These are phyloP conservation scores for Fragosphaeria purpurea DNA, from an alignment of 2,329 filamentous ascomycete species.

Conservation along the genomic window DNA sequence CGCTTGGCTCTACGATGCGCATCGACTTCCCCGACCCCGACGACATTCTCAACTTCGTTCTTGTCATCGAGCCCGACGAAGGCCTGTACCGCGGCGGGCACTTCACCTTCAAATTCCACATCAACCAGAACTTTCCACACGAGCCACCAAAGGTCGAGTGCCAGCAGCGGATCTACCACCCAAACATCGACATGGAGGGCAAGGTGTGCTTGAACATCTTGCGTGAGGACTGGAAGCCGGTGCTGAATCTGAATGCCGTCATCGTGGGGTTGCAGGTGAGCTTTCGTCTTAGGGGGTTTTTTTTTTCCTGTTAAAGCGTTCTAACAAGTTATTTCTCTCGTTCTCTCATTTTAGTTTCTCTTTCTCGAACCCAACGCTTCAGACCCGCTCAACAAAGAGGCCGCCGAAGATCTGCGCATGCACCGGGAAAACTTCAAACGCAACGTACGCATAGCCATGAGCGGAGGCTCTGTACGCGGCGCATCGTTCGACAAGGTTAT, in stretches of 20 bases:
- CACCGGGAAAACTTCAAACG: constrained; percentile 85
- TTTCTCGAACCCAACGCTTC: constrained; percentile 97
- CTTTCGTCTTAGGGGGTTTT: neutral
- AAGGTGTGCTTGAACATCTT: constrained; percentile 98
- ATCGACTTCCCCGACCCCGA: constrained; percentile 73
- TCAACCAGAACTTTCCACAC: constrained; percentile 93
- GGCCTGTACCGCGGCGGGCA: constrained; percentile 76
- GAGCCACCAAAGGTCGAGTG: constrained; percentile 97
- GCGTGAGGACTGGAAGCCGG: constrained; percentile 97
- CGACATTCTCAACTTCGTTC: constrained; percentile 74
- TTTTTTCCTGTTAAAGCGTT: neutral
- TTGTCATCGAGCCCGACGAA: constrained; percentile 78
- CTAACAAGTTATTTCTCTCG: constrained; percentile 5
- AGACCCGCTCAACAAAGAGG: constrained; percentile 97
- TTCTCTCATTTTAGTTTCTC: constrained; percentile 54
- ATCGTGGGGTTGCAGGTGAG: constrained; percentile 83
- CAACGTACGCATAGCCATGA: constrained; percentile 79
- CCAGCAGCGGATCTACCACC: constrained; percentile 97
- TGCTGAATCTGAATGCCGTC: constrained; percentile 93
- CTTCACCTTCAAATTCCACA: constrained; percentile 85
- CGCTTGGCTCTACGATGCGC: constrained; percentile 69
- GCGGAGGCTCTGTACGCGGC: constrained; percentile 64
- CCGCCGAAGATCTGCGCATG: constrained; percentile 78
- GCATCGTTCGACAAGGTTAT: constrained; percentile 69
- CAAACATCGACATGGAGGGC: constrained; percentile 94